phyloP scores from a whole-genome alignment of 2,329 filamentous ascomycete species.

The Sporothrix pseudoabietina region DNA sequence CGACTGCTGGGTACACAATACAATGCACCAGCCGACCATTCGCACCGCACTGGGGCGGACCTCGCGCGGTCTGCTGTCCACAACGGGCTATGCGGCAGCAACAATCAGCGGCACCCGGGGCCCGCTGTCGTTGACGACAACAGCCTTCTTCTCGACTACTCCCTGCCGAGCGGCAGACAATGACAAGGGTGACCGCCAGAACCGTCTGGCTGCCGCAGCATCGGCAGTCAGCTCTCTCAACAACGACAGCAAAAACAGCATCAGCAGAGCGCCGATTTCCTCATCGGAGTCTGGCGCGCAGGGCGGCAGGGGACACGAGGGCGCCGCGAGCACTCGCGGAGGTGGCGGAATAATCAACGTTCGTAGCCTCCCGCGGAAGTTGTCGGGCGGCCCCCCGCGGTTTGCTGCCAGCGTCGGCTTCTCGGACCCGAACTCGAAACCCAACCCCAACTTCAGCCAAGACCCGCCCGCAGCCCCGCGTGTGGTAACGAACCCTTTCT shows the following conservation, averaged over 20 bases:
- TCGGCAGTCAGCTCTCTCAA: constrained; percentile 35
- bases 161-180: constrained; percentile 31
- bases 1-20: neutral
- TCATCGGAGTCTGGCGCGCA: neutral
- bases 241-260: neutral
- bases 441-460: neutral
- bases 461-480: neutral
- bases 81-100: neutral
- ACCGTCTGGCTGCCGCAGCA: constrained; percentile 37
- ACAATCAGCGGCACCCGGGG: neutral
- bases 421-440: constrained; percentile 24
- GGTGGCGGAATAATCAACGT: constrained; percentile 38
- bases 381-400: neutral
- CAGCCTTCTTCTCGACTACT: constrained; percentile 32
- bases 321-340: neutral
- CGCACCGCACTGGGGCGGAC: constrained; percentile 31
- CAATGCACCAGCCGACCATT: constrained; percentile 35
- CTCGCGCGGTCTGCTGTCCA: constrained; percentile 12
- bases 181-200: constrained; percentile 29
- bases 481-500: neutral
- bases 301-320: neutral
- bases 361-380: constrained; percentile 36
- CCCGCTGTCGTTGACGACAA: neutral
- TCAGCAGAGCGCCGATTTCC: constrained; percentile 16
- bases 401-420: constrained; percentile 17